phyloP scores from a whole-genome alignment of 345 rosid genomes.

The Populus simonii region DNA sequence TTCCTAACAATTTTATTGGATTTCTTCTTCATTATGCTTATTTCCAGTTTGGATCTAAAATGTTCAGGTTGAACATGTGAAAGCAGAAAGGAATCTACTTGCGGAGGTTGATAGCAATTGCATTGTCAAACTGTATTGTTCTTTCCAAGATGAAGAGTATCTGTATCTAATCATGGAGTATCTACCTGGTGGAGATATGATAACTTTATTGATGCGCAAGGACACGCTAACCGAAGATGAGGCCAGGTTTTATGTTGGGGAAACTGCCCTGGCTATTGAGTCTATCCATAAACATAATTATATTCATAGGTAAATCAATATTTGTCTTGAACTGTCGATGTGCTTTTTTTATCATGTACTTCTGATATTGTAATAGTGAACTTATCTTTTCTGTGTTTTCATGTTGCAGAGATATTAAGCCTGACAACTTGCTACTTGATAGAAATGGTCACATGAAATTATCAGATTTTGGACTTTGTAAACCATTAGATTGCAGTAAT shows the following conservation, averaged over 20 bases:
- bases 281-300: constrained; percentile 70
- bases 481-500: constrained; percentile 57
- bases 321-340: neutral
- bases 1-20: neutral
- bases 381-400: constrained; percentile 12
- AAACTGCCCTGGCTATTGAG: constrained; percentile 65
- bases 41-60: constrained; percentile 17
- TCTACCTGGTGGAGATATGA: constrained; percentile 80
- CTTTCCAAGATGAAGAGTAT: constrained; percentile 69
- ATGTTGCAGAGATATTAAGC: constrained; percentile 60
- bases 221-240: constrained; percentile 63
- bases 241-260: constrained; percentile 62
- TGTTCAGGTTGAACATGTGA: constrained; percentile 68
- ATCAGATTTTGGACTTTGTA: constrained; percentile 69
- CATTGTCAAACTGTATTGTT: constrained; percentile 63
- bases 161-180: constrained; percentile 69
- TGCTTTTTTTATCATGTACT: neutral
- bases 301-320: constrained; percentile 48
- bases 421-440: constrained; percentile 65
- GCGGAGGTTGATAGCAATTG: constrained; percentile 72
- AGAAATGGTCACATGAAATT: constrained; percentile 61
- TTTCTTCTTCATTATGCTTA: constrained; percentile 12
- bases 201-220: constrained; percentile 70
- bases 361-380: neutral
- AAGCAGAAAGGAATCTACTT: constrained; percentile 68